phyloP scores from a whole-genome alignment of 495 filamentous ascomycete species.

The Podospora conica region DNA sequence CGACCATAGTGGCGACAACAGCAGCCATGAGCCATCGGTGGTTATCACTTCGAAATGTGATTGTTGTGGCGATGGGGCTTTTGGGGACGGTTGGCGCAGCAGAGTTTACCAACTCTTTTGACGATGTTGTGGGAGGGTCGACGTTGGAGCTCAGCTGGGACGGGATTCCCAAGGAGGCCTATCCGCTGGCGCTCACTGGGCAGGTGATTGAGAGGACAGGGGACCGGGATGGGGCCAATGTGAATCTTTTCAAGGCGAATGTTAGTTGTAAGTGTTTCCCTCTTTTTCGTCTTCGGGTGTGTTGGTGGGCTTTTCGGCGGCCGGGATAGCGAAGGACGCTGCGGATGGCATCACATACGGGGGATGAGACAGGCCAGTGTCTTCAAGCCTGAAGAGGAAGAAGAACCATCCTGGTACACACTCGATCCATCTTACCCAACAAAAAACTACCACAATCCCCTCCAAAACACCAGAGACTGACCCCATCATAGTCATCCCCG shows the following conservation, averaged over 20 bases:
- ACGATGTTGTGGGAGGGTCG: constrained; percentile 18
- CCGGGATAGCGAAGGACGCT: constrained; percentile 2
- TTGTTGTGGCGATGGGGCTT: neutral
- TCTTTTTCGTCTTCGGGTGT: neutral
- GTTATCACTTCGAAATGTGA: neutral
- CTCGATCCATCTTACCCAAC: neutral
- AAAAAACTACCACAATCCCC: neutral
- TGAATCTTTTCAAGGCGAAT: constrained; percentile 27
- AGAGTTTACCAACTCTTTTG: constrained; percentile 28
- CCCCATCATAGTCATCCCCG: constrained; percentile 20
- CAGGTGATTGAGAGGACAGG: constrained; percentile 27
- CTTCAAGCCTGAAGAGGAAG: too few species aligned
- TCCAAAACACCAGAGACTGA: neutral
- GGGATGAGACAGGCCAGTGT: too few species aligned
- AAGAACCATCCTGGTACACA: too few species aligned
- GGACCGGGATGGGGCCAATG: constrained; percentile 23
- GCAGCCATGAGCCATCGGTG: constrained; percentile 2
- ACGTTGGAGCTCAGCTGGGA: constrained; percentile 29
- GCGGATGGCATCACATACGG: neutral
- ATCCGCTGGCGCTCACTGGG: constrained; percentile 28
- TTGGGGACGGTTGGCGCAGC: constrained; percentile 2
- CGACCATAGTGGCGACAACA: neutral
- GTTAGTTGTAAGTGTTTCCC: constrained; percentile 25
- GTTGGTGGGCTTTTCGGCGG: too few species aligned
- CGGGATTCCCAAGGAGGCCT: constrained; percentile 17